These are phyloP conservation scores for Larix kaempferi DNA, from an alignment of 75 land plant species.

Conservation along the genomic window DNA sequence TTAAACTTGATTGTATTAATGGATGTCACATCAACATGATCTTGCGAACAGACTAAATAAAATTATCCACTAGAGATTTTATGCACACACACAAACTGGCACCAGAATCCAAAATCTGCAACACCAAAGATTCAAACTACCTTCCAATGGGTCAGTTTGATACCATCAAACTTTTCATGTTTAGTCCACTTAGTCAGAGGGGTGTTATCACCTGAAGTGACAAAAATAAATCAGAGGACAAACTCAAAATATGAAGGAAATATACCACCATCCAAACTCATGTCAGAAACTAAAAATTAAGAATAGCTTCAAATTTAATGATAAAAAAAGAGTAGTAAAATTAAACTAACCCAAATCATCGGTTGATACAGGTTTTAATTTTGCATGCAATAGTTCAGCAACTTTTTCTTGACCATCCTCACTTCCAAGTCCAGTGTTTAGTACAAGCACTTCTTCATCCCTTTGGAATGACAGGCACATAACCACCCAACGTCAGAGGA, in stretches of 20 bases:
- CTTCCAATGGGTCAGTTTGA: constrained; percentile 68
- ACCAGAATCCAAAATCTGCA: not conserved
- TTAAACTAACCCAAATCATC: constrained; percentile 21
- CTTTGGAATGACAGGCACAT: constrained; percentile 23
- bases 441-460: constrained; percentile 70
- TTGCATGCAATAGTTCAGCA: constrained; percentile 46
- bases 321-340: constrained; percentile 4
- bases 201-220: constrained; percentile 22
- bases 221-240: not conserved
- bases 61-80: not conserved
- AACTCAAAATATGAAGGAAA: not conserved
- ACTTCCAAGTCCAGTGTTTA: constrained; percentile 66
- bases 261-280: not conserved
- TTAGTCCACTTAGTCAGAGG: constrained; percentile 55
- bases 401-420: constrained; percentile 47
- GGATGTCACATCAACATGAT: not conserved
- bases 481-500: constrained; percentile 2
- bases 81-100: not conserved
- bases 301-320: not conserved
- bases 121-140: constrained; percentile 17
- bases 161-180: constrained; percentile 69
- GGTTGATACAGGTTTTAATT: constrained; percentile 15
- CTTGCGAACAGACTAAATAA: not conserved
- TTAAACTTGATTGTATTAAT: not conserved
- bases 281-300: not conserved